Evolutionary conservation across 768 basidiomycete species (phyloP), one percentile per base, ranked within the genome.

Genomic region (Kwoniella botswanensis): DNA sequence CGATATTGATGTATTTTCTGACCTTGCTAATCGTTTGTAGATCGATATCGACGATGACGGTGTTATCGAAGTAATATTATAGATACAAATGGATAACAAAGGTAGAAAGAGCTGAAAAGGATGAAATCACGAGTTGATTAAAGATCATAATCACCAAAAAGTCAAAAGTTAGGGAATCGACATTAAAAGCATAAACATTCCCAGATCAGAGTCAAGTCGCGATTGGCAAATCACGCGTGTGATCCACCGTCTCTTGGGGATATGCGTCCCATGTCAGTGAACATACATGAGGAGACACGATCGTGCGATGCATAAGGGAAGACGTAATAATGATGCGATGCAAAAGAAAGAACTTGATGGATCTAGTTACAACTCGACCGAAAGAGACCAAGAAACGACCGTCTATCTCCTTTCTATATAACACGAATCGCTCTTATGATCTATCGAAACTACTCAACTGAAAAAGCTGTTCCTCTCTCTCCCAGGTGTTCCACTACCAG

Each of bases 381-480:
- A 50, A 50, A 15, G 46, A 50, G 17, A 50, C 18, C 1, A 50
- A 15, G 46, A 50, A 50, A 13, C 3, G 4, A 50, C 46, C 46
- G 17, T 50, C 46, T 50, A 50, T 50, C 46, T 18, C 12, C 46
- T 50, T 2, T 50, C 46, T 18, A 15, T 18, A 13, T 18, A 2
- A 50, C 12, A 50, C 46, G 13, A 50, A 50, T 2, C 15, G 2
- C 11, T 17, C 24, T 17, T 9, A 24, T 5, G 24, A n/a, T 35
- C 3, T 35, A 12, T 58, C 57, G 22, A 11, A 11, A 15, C 22
- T 58, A 3, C 15, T 58, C 56, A 67, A 41, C 67, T 60, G 59
- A 58, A 68, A 46, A 68, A 68, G 44, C 35, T 41, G n/a, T 60
- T 68, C 59, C 46, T 60, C 50, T 60, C 67, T 4, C 56, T 18